phyloP scores from a whole-genome alignment of 805 yeast genomes.

The Saturnispora galanensis region DNA sequence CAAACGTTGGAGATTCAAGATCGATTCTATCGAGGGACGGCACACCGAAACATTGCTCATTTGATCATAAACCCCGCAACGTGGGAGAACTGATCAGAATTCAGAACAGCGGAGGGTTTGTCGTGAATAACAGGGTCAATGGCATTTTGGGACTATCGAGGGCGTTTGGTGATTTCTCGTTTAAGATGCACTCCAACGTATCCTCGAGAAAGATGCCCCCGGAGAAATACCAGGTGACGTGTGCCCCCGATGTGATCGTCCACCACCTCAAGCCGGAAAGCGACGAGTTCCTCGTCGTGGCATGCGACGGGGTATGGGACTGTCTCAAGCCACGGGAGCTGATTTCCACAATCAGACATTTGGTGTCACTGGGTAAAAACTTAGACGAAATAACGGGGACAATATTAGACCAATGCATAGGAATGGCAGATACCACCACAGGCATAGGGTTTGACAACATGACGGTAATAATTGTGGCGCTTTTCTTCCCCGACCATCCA shows the following conservation, averaged over 20 bases:
- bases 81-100: slow-evolving; percentile 50
- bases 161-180: slow-evolving; percentile 60
- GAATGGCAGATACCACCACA: slow-evolving; percentile 61
- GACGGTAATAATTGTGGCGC: slow-evolving; percentile 55
- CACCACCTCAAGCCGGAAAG: slow-evolving; percentile 40
- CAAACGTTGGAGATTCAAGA: slow-evolving; percentile 73
- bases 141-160: slow-evolving; percentile 48
- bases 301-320: slow-evolving; percentile 85
- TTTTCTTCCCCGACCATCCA: not conserved
- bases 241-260: slow-evolving; percentile 63
- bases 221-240: slow-evolving; percentile 72
- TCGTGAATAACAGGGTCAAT: slow-evolving; percentile 50
- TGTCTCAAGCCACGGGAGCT: slow-evolving; percentile 49
- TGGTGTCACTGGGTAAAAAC: slow-evolving; percentile 46
- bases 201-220: slow-evolving; percentile 30
- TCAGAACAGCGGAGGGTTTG: slow-evolving; percentile 50
- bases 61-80: slow-evolving; percentile 55
- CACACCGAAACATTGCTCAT: slow-evolving; percentile 48
- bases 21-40: slow-evolving; percentile 49
- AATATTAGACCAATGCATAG: slow-evolving; percentile 54
- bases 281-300: slow-evolving; percentile 66
- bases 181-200: slow-evolving; percentile 27
- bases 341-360: slow-evolving; percentile 44
- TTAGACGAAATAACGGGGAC: slow-evolving; percentile 50
- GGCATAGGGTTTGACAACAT: slow-evolving; percentile 80